Base-by-base conservation (phyloP, 345 rosid genomes). In the Ceriops decandra region DNA sequence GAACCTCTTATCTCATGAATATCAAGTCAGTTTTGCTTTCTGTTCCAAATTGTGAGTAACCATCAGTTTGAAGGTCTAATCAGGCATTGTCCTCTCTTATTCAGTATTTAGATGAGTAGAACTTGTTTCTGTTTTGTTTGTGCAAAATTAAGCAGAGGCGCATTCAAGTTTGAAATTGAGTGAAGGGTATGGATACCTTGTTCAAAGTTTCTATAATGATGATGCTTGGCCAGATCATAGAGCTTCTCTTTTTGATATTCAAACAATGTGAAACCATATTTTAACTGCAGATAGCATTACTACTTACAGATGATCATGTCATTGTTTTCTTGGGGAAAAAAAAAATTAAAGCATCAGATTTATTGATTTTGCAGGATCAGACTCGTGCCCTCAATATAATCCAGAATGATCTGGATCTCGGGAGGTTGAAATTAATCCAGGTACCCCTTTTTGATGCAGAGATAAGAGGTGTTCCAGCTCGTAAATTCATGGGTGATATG, bases 401-500 rank as follows among this genome's bases (percentile, higher is more conserved):
- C 71, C 67, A 67, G 70, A 82, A 76, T 1, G 86, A 88, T 68
- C 75, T 78, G 13, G 85, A 81, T 54, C 95, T 91, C 67, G 70
- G 82, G 36, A 71, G 72, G 58, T 77, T 91, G 77, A 81, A 80
- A 73, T 35, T 81, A 75, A 69, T 85, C 65, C 76, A 87, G 57
- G 79, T 87, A 46, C 88, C 87, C 7, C 74, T 89, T 72, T 71
- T 83, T 67, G 93, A 91, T 72, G 86, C 81, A 54, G 95, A 91
- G 78, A 86, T 91, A 82, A 80, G 91, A 77, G 95, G 95, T 16
- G 84, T 91, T 72, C 88, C 92, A 16, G 93, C 91, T 61, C 90
- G 87, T 26, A 87, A 86, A 76, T 89, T 83, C 77, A 86, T 87
- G 91, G 92, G 91, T 10, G 82, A 88, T 74, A 76, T 65, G 60